A percentile compares a stretch with the other conserved stretches of the same genome.
These are phyloP conservation scores for Russula vinacea DNA, from an alignment of 768 basidiomycete species.

Conservation along the genomic window DNA sequence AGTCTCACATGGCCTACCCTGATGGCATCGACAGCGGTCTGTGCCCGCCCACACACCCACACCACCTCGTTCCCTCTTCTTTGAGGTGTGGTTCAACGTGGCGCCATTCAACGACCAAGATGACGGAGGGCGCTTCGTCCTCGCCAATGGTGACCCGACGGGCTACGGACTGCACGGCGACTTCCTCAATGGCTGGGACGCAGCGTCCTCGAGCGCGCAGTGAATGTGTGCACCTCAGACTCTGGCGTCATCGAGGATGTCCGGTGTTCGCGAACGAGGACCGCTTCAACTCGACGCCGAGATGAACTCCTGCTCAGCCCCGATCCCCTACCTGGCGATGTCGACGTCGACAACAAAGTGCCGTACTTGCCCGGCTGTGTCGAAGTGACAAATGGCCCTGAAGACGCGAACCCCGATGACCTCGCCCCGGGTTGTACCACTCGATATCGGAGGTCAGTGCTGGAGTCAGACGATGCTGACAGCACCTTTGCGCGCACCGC, in stretches of 20 bases:
- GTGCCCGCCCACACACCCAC: conserved; percentile 15
- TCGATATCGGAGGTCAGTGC: conserved; percentile 6
- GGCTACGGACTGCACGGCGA: conserved; percentile 43
- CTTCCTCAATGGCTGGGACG: conserved; percentile 45
- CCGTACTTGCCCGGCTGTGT: conserved; percentile 21
- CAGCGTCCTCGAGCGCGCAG: conserved; percentile 40
- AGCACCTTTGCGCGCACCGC: not conserved
- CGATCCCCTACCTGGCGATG: conserved; percentile 9
- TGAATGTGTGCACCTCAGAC: conserved; percentile 35
- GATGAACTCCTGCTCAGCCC: conserved; percentile 3
- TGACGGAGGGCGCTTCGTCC: conserved; percentile 39
- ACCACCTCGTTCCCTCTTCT: conserved; percentile 47
- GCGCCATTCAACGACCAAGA: conserved; percentile 34
- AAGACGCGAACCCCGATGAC: not conserved
- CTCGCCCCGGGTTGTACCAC: not conserved
- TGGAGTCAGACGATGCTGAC: not conserved
- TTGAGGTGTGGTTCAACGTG: conserved; percentile 39
- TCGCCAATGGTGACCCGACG: conserved; percentile 45
- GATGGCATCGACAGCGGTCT: conserved; percentile 4
- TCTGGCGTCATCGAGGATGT: conserved; percentile 25
- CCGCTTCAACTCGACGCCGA: not conserved
- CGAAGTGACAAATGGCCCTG: conserved; percentile 16
- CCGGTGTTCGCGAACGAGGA: conserved; percentile 13
- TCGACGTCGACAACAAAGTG: not conserved
- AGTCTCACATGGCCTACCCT: conserved; percentile 41